These are phyloP conservation scores for Fusarium sp. DNA, from an alignment of 2,329 filamentous ascomycete genomes.

Conservation along the genomic window DNA sequence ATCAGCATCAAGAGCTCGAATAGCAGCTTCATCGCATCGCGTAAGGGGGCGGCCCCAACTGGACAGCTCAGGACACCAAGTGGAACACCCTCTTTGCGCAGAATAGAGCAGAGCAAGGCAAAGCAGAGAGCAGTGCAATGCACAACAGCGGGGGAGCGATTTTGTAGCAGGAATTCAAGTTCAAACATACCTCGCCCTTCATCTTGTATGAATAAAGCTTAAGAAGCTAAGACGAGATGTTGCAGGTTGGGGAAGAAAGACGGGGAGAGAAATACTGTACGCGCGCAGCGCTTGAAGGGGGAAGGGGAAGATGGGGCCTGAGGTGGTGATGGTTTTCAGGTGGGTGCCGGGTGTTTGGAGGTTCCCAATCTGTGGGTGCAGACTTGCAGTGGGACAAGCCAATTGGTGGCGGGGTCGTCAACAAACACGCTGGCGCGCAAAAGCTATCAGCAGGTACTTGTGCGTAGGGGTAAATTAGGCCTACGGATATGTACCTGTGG, in stretches of 20 bases:
- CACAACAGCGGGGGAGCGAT: background rate
- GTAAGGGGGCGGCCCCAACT: constrained; percentile 14
- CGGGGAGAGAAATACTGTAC: constrained; percentile 44
- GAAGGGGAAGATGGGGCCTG: constrained; percentile 47
- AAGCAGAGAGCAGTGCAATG: constrained; percentile 7
- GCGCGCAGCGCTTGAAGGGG: constrained; percentile 54
- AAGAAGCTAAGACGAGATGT: constrained; percentile 39
- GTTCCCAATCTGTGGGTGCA: constrained; percentile 45
- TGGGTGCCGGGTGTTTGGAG: constrained; percentile 47
- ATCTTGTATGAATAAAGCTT: constrained; percentile 56
- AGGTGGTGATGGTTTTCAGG: constrained; percentile 53
- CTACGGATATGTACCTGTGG: constrained; percentile 28
- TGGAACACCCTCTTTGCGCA: constrained; percentile 31
- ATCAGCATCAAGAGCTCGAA: constrained; percentile 36
- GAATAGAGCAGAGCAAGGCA: constrained; percentile 3
- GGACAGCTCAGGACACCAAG: constrained; percentile 35
- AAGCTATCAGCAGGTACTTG: constrained; percentile 22
- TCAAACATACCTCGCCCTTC: constrained; percentile 68
- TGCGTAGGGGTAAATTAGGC: constrained; percentile 26
- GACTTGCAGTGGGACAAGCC: constrained; percentile 32
- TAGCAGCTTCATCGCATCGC: constrained; percentile 20
- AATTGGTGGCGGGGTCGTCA: constrained; percentile 48
- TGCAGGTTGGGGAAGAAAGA: constrained; percentile 39
- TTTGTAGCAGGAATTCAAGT: background rate
- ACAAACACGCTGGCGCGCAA: constrained; percentile 28